These are phyloP conservation scores for Trichophyton equinum DNA, from an alignment of 2,329 filamentous ascomycete genomes.

Conservation along the genomic window DNA sequence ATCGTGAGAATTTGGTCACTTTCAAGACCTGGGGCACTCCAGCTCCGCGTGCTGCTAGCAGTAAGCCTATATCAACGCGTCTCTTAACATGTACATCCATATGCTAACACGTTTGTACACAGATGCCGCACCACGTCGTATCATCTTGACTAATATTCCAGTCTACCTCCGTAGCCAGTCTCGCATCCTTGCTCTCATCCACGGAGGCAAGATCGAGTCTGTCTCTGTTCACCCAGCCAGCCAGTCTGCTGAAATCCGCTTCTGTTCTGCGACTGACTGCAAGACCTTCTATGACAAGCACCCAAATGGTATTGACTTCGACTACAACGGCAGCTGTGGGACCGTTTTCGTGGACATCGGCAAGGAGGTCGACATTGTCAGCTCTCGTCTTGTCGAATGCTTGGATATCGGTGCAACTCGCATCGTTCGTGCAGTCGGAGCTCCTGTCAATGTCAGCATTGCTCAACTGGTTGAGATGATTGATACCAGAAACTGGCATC, in stretches of 20 bases:
- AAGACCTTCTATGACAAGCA: slow-evolving; percentile 26
- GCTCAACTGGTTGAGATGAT: slow-evolving; percentile 24
- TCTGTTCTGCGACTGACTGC: slow-evolving; percentile 25
- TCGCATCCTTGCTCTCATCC: slow-evolving; percentile 27
- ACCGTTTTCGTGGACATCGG: slow-evolving; percentile 29
- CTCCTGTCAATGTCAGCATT: slow-evolving; percentile 30
- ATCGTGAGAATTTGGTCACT: slow-evolving; percentile 21
- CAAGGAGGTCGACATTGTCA: slow-evolving; percentile 29
- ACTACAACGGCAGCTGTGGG: slow-evolving; percentile 18
- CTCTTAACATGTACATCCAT: background rate
- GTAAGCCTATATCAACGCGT: slow-evolving; percentile 13
- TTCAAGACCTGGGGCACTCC: slow-evolving; percentile 25
- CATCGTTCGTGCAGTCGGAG: slow-evolving; percentile 34
- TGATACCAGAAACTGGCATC: slow-evolving; percentile 27
- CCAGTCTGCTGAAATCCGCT: slow-evolving; percentile 24
- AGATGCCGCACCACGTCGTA: slow-evolving; percentile 13
- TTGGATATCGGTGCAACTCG: slow-evolving; percentile 33
- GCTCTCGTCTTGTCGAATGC: slow-evolving; percentile 30
- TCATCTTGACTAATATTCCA: slow-evolving; percentile 29
- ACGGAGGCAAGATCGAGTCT: slow-evolving; percentile 28
- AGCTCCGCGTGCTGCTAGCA: slow-evolving; percentile 17
- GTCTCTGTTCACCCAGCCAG: slow-evolving; percentile 14
- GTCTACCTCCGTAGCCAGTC: slow-evolving; percentile 18
- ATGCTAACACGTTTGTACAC: slow-evolving; percentile 3
- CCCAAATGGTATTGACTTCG: slow-evolving; percentile 27